Evolutionary conservation across 768 basidiomycete genomes (phyloP), one percentile per base, ranked within the genome.

Genomic region (Tylopilus vinaceipallidus): DNA sequence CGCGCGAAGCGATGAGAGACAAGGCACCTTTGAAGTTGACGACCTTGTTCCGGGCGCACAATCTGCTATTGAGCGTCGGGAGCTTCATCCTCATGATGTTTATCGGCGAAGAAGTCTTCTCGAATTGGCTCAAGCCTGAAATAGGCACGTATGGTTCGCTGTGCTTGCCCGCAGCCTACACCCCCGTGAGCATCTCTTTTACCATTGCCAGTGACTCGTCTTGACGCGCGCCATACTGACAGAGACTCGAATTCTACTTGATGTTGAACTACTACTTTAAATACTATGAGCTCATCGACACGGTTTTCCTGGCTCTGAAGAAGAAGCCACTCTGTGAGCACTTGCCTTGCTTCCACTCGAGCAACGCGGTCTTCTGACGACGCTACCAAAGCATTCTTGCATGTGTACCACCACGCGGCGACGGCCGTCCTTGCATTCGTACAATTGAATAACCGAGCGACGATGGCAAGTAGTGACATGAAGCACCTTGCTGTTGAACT

Each of bases 251-350:
- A 72, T 85, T 92, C 62, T 97, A 89, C 75, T 90, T 98, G 75
- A 93, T 95, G 74, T 73, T 97, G 74, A 98, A 98, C 75, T 98
- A 97, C 74, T 92, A 85, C 71, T 88, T 95, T 80, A 95, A 97
- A 69, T 98, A 95, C 71, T 75, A 95, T 56, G 95, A 98, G 71
- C 79, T 97, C 50, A 65, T 93, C 54, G 95, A 98, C 75, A 98
- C 95, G 19, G 79, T 97, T 53, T 98, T 98, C 80, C 83, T 98
- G 48, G 88, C 88, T 24, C 73, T 95, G 61, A 98, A 95, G 83
- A 98, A 98, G 81, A 98, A 98, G 71, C 91, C 89, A 10, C 77
- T 98, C 42, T 84, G 93, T 94, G n/a, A n/a, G n/a, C n/a, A 60
- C 50, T 85, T 73, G 12, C 22, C 29, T 9, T 26, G 6, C 26